Base-by-base conservation (phyloP, 148 eudicot genomes). In the Pouteria glomerata region DNA sequence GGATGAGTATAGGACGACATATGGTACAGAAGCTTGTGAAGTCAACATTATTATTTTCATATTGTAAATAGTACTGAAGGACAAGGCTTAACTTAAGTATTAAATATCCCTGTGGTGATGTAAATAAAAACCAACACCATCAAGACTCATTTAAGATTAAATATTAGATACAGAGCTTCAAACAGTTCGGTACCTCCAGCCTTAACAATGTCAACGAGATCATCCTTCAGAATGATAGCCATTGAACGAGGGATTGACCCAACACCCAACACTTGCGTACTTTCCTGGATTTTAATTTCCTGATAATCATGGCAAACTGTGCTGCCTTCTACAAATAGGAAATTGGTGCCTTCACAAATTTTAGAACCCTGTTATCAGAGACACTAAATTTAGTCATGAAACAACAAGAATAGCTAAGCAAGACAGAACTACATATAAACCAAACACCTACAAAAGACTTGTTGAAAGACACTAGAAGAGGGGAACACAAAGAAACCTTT, bases 231-330 rank as follows among this genome's bases (percentile, higher is more conserved):
- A 75, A 95, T 91, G 52, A 95, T 84, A 75, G 88, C 90, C 71
- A 95, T 84, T 27, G 99, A 95, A 76, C 99, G 99, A 71, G 99
- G 99, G 79, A 95, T 88, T 56, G 88, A 85, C 63, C 99, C 99
- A 74, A 95, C 96, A 72, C 91, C 96, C 29, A 95, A 79, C 37
- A 91, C 86, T 69, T 95, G 97, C 3, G 97, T 86, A 71, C 86
- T 95, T 73, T 95, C 97, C 80, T 95, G 99, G 77, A 95, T 86
- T 78, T 95, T 95, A 64, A 91, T 91, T 75, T 95, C 99, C 82
- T 95, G 99, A 74, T 91, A 91, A 76, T 91, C 99, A 74, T 91
- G 96, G 71, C 82, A 92, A 72, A 84, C 76, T 23, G 80, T 84
- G 75, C 84, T 85, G 78, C 85, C 89, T 74, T 89, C 97, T 57